Evolutionary conservation across 1,284 basidiomycete species (phyloP).

Genomic region (Melampsora abietis-canadensis): DNA sequence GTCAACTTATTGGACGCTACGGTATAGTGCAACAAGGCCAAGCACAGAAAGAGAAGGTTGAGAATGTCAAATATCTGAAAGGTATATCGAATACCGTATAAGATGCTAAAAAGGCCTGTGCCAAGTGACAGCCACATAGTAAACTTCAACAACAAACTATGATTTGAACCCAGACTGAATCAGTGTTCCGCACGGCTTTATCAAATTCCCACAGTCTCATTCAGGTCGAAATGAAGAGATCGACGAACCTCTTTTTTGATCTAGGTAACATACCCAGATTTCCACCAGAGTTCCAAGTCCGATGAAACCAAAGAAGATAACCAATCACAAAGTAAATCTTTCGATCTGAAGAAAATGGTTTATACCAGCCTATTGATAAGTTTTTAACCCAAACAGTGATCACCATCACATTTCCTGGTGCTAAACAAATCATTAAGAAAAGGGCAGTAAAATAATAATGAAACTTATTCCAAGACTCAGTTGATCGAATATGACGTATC

Average conservation of each 20-base stretch:
- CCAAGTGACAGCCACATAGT: neutral
- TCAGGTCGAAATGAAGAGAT: neutral
- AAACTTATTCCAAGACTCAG: conserved; percentile 6
- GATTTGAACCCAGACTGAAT: neutral
- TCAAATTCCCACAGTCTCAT: neutral
- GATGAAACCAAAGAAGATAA: conserved; percentile 51
- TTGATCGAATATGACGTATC: conserved; percentile 8
- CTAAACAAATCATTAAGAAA: conserved; percentile 74
- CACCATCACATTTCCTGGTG: conserved; percentile 75
- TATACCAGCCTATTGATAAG: conserved; percentile 52
- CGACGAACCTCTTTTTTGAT: neutral
- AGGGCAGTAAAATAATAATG: conserved; percentile 60
- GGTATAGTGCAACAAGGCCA: neutral
- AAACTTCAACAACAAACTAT: neutral
- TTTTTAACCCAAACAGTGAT: conserved; percentile 88
- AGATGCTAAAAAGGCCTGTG: conserved; percentile 24
- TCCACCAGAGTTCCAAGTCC: conserved; percentile 15
- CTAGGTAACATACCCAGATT: neutral
- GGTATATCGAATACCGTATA: conserved; percentile 14
- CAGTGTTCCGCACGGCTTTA: neutral
- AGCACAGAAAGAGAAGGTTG: conserved; percentile 4
- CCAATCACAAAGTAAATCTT: conserved; percentile 52
- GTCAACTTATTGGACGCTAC: neutral
- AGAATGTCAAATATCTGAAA: neutral
- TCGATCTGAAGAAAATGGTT: conserved; percentile 54